These are phyloP conservation scores for Leccinum solheimii DNA, from an alignment of 1,284 basidiomycete genomes.

Conservation along the genomic window DNA sequence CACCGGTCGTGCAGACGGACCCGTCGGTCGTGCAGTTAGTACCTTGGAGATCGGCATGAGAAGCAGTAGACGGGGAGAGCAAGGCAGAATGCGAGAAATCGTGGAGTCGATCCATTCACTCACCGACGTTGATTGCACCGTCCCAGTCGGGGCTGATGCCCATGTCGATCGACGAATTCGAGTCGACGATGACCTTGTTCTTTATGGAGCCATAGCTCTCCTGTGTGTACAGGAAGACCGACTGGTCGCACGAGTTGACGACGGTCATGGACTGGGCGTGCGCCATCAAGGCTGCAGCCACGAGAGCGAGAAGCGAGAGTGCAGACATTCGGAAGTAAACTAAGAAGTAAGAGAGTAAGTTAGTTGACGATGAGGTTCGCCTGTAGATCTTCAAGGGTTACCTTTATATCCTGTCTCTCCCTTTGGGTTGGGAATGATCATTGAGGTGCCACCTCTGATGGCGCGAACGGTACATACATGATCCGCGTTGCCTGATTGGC, in stretches of 20 bases:
- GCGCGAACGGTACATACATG: background rate
- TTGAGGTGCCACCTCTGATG: background rate
- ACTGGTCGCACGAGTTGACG: conserved; percentile 14
- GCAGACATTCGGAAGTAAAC: conserved; percentile 5
- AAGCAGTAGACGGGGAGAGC: background rate
- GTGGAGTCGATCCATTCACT: conserved; percentile 1
- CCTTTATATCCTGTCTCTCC: background rate
- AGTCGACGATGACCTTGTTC: conserved; percentile 19
- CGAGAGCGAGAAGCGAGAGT: conserved; percentile 14
- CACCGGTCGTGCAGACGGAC: conserved; percentile 25
- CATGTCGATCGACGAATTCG: conserved; percentile 12
- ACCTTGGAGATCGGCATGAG: conserved; percentile 9
- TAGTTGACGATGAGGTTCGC: background rate
- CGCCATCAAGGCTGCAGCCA: conserved; percentile 5
- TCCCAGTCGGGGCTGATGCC: conserved; percentile 26
- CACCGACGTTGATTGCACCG: conserved; percentile 25
- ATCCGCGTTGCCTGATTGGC: background rate
- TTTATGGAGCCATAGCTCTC: conserved; percentile 20
- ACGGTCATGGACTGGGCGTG: conserved; percentile 2
- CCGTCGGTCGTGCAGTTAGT: conserved; percentile 23
- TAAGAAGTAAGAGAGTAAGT: background rate
- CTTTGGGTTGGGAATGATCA: background rate
- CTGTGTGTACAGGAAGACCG: conserved; percentile 25
- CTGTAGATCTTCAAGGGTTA: background rate
- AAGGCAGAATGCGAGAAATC: background rate